Evolutionary conservation across 106 monocot species (phyloP).

Genomic region (Acorus calamus): DNA sequence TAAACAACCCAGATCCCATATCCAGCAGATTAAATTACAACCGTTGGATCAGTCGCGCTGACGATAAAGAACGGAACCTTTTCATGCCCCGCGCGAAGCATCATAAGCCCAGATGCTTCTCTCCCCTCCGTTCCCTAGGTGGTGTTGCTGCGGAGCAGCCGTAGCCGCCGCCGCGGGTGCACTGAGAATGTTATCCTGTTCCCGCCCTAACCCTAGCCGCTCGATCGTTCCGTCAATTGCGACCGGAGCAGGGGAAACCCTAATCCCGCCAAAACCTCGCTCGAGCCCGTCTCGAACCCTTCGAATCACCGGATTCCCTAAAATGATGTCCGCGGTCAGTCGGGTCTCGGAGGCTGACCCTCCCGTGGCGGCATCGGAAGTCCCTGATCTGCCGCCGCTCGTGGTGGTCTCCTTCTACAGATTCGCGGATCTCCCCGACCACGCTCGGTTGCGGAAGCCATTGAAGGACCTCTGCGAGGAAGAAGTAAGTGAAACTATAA

Average conservation of each 20-base stretch:
- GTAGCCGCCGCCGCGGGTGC: conserved; percentile 5
- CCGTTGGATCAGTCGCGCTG: no score
- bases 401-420: conserved; percentile 89
- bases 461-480: conserved; percentile 73
- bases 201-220: neutral
- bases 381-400: conserved; percentile 7
- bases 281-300: neutral
- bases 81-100: no score
- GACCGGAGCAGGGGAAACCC: neutral
- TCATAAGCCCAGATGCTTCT: neutral
- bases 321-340: neutral
- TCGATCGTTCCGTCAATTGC: conserved; percentile 1
- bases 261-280: neutral
- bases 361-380: neutral
- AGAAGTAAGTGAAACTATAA: conserved; percentile 29
- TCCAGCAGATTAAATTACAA: no score
- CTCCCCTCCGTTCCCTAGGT: neutral
- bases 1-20: no score
- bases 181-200: conserved; percentile 7
- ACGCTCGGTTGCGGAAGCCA: conserved; percentile 49
- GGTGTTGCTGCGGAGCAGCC: neutral
- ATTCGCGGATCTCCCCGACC: conserved; percentile 79
- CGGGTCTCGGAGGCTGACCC: neutral
- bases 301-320: neutral
- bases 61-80: no score